Base-by-base conservation (phyloP, 75 land plant species). In the Pinus taeda region DNA sequence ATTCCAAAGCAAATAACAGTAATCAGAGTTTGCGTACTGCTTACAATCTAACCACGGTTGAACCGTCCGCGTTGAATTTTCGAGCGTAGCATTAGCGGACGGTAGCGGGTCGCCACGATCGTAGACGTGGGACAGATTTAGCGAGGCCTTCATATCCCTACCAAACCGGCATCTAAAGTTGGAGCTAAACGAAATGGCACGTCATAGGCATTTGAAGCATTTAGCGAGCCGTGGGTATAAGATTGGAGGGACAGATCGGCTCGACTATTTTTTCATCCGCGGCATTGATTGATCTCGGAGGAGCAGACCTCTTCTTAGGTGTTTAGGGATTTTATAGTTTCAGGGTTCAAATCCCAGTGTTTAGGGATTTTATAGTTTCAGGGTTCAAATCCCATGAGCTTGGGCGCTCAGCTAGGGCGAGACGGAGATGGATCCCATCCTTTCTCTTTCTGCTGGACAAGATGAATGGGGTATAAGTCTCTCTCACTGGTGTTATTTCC, bases 381-480 rank as follows among this genome's bases (percentile, higher is more conserved):
- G 15, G 39, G 39, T 11, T 64, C 39, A 9, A 49, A 49, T 49
- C 55, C 55, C 39, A 64, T 33, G 39, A 64, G 67, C 33, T 64
- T 64, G 67, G 67, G 37, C 17, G 0, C 4, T 18, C 17, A 64
- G 15, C 39, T 2, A 64, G 39, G 15, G 20, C 6, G 29, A 33
- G 33, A 64, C 30, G 39, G 67, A 64, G 15, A 64, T 64, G 39
- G 39, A 64, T 13, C 33, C 67, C 6, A 1, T 36, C 33, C 67
- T 29, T 33, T 64, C 37, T 64, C 18, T 18, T 30, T 13, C 17
- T 33, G 5, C 12, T 64, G 67, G 15, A 64, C 6, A 15, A 26
- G 67, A 64, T 64, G 67, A 64, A 64, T 64, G 67, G 67, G 67
- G 67, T 64, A 29, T 13, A 15, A 64, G 24, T 61, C 13, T 13